Base-by-base conservation (phyloP, 352 stramenopile genomes). In the Paralagenidium karlingii region DNA sequence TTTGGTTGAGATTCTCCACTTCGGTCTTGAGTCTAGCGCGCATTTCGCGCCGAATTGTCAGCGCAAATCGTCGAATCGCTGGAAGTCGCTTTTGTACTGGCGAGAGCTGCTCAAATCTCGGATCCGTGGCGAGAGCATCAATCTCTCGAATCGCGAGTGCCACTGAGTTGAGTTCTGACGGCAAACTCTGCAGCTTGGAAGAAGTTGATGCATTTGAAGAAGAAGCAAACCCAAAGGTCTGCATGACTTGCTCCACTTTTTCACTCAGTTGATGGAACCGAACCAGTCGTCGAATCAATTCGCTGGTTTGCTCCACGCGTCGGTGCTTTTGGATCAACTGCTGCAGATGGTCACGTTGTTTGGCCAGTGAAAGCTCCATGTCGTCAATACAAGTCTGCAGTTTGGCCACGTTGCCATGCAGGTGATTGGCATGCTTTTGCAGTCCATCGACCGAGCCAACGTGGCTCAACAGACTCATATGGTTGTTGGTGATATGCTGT, bases 391-490 rank as follows among this genome's bases (percentile, higher is more conserved):
- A 65, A 21, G 61, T 54, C 46, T 88, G 77, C 21, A 88, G 55
- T n/a, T 82, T 52, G 3, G 57, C 44, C 34, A 86, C 71, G 0
- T 71, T 81, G 24, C 49, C 51, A 40, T 88, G 63, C 8, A 87
- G 63, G 1, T 40, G 45, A 8, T 56, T 63, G 7, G 88, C 63
- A 29, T 84, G 60, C 8, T 27, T 31, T 47, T 89, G 69, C 6
- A 91, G 53, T 13, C 68, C 75, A 39, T 88, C 75, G 9, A 88
- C 70, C 1, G 78, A 91, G 11, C 78, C 71, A 26, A 88, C 75
- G 25, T 82, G 71, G 10, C 63, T 53, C 30, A 91, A 43, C 24
- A 91, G 51, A 33, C 68, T 60, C 36, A 57, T 63, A 49, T 91
- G 73, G 53, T 87, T 60, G 31, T 79, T 71, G 33, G 69, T 66